Conservation (phyloP, 2,329 filamentous ascomycete genomes). For the Aureobasidium sp. region DNA sequence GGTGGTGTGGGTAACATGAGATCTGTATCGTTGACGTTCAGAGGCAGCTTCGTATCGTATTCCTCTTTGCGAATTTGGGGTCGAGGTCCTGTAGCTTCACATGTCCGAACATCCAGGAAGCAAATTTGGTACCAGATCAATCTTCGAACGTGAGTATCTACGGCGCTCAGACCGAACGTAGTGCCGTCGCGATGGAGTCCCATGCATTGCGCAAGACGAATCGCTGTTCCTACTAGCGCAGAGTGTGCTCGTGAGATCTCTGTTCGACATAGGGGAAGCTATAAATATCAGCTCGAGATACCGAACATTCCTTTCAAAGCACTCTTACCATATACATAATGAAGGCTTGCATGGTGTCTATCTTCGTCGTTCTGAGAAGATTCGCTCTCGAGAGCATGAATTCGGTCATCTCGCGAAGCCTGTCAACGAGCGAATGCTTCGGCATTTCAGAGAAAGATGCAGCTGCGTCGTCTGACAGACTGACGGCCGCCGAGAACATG, state of each 20-base stretch:
- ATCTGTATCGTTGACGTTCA: conserved; percentile 63
- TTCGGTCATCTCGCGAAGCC: conserved; percentile 61
- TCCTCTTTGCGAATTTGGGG: conserved; percentile 66
- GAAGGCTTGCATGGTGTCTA: conserved; percentile 71
- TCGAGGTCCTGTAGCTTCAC: conserved; percentile 65
- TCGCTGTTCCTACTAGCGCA: conserved; percentile 62
- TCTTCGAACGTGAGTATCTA: conserved; percentile 65
- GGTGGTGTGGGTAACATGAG: conserved; percentile 40
- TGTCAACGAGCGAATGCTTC: conserved; percentile 53
- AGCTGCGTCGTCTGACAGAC: conserved; percentile 51
- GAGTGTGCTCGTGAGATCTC: conserved; percentile 69
- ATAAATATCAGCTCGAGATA: conserved; percentile 21
- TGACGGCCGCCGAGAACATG: conserved; percentile 62
- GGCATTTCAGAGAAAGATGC: conserved; percentile 48
- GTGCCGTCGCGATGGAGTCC: conserved; percentile 65
- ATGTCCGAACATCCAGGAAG: conserved; percentile 68
- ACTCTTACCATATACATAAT: conserved; percentile 64
- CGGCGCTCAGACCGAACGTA: conserved; percentile 56
- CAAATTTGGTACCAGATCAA: conserved; percentile 73
- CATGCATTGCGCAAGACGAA: conserved; percentile 71
- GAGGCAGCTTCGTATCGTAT: conserved; percentile 65
- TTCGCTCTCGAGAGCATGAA: conserved; percentile 61
- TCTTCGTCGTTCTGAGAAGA: conserved; percentile 62
- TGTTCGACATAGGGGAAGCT: conserved; percentile 64
- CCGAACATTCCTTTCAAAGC: neutral